Percentiles rank a stretch among this genome's conserved stretches.
phyloP scores from a whole-genome alignment of 495 filamentous ascomycete species.

The Hyaloscypha variabilis region DNA sequence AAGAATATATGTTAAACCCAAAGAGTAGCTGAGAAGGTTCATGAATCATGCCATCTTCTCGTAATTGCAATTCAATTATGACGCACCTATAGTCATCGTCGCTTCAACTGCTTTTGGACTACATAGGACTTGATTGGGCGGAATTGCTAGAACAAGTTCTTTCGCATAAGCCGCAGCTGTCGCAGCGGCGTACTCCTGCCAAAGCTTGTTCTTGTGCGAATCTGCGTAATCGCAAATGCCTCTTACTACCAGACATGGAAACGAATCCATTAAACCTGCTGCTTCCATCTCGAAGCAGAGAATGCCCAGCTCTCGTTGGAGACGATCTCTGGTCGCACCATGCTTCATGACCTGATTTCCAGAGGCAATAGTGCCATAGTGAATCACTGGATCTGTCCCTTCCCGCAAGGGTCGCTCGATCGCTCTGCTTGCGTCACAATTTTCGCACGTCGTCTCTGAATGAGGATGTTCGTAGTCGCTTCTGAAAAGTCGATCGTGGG shows the following conservation, averaged over 20 bases:
- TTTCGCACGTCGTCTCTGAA: conserved; percentile 15
- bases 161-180: conserved; percentile 41
- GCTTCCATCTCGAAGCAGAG: conserved; percentile 53
- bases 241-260: conserved; percentile 41
- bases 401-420: conserved; percentile 3
- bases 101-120: too few relatives aligned
- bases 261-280: conserved; percentile 38
- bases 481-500: conserved; percentile 35
- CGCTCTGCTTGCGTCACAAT: conserved; percentile 14
- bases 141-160: too few relatives aligned
- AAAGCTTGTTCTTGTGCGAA: conserved; percentile 42
- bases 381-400: conserved; percentile 8
- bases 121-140: too few relatives aligned
- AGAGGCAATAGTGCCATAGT: conserved; percentile 47
- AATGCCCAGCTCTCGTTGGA: conserved; percentile 26
- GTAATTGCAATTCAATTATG: too few relatives aligned
- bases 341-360: conserved; percentile 44
- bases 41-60: too few relatives aligned
- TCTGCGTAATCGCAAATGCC: conserved; percentile 46
- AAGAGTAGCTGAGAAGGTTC: too few relatives aligned
- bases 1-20: too few relatives aligned
- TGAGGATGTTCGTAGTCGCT: conserved; percentile 37
- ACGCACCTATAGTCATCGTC: too few relatives aligned
- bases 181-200: conserved; percentile 39
- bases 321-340: conserved; percentile 35